Conservation (phyloP, 2,329 filamentous ascomycete species). For the Paracorniculantispora psalliotae region DNA sequence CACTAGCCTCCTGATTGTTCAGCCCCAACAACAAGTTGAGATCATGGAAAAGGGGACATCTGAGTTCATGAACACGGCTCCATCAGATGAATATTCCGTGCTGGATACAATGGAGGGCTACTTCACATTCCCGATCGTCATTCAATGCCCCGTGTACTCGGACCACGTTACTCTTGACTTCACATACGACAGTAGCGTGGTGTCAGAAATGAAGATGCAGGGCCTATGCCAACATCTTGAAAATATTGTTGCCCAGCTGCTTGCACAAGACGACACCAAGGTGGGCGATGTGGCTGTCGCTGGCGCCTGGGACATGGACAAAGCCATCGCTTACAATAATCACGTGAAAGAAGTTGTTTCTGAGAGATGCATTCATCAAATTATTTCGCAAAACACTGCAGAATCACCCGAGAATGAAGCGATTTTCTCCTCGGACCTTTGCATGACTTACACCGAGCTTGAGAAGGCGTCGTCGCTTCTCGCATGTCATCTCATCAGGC, state of each 20-base stretch:
- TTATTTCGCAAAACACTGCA: neutral
- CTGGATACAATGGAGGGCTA: neutral
- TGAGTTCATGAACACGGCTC: neutral
- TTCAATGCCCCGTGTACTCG: neutral
- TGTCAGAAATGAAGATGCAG: neutral
- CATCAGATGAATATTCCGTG: neutral
- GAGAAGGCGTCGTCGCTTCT: neutral
- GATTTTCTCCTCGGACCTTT: neutral
- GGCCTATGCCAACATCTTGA: neutral
- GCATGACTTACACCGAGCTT: conserved; percentile 3
- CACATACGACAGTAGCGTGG: neutral
- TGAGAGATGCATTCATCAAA: neutral
- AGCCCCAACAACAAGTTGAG: conserved; percentile 1
- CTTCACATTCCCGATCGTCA: neutral
- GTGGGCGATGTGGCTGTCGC: neutral
- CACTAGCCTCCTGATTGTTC: conserved; percentile 3
- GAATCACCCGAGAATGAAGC: neutral
- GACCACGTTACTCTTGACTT: neutral
- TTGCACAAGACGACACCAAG: neutral
- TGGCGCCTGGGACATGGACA: neutral
- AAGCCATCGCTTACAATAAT: neutral
- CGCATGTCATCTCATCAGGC: neutral
- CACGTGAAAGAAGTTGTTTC: neutral
- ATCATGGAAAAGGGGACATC: neutral
- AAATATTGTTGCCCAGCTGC: neutral